Percentiles rank a stretch among this genome's conserved stretches.
Conservation (phyloP, 352 stramenopile species). For the Globisporangium cylindrosporum region DNA sequence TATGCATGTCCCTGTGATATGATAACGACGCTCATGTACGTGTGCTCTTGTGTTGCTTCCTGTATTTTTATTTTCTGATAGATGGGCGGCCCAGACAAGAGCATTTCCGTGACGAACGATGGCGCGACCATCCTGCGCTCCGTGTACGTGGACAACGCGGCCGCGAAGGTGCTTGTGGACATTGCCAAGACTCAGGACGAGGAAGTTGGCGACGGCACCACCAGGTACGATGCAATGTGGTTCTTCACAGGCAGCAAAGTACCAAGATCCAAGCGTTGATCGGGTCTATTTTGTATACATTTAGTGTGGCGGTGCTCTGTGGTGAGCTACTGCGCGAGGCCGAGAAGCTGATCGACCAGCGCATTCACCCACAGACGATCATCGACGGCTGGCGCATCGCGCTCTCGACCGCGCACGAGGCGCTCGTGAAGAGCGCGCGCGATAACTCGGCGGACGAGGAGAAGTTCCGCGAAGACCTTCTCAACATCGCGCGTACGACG, state of each 20-base stretch:
- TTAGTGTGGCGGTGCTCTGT: constrained; percentile 92
- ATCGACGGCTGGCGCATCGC: constrained; percentile 97
- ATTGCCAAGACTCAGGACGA: constrained; percentile 99
- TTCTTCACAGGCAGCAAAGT: no score
- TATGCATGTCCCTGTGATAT: no score
- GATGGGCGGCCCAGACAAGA: constrained; percentile 82
- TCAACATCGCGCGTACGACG: constrained; percentile 98
- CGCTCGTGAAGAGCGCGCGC: constrained; percentile 82
- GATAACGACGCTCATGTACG: no score
- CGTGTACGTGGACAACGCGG: constrained; percentile 98
- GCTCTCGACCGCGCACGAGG: constrained; percentile 84
- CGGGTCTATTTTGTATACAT: no score
- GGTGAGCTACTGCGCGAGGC: constrained; percentile 97
- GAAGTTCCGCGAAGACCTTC: constrained; percentile 94
- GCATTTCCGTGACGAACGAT: constrained; percentile 98
- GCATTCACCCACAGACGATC: constrained; percentile 98
- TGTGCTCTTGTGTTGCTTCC: neutral
- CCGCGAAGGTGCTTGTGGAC: constrained; percentile 98
- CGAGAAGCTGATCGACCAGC: constrained; percentile 94
- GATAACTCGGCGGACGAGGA: constrained; percentile 78
- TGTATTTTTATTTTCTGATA: constrained; percentile 12
- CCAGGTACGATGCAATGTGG: constrained; percentile 39
- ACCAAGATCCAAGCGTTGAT: no score
- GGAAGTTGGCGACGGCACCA: constrained; percentile 99
- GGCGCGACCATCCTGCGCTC: constrained; percentile 98